Evolutionary conservation across 2,329 filamentous ascomycete genomes (phyloP), one percentile per base, ranked within the genome.

Genomic region (Samsoniella hepiali): DNA sequence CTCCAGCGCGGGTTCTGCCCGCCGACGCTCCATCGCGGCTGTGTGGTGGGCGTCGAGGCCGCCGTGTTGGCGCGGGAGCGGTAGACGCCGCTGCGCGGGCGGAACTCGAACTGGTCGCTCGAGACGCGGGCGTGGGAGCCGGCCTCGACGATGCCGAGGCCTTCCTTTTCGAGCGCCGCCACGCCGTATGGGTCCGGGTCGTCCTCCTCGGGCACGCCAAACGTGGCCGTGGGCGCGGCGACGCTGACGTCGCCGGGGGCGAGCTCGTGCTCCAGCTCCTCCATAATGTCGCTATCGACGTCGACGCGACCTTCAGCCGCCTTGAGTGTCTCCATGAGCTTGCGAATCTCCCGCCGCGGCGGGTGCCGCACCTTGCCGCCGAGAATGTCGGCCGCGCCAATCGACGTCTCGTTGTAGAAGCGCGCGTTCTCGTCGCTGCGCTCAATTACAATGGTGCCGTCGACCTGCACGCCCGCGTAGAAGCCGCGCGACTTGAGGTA

Each of bases 401-500:
- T 70, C 13, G n/a, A 5, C 5, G 72, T 68, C n/a, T 90, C 81
- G 29, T 89, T 89, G 73, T 96, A 97, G 72, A 97, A 97, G 6
- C 85, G 84, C 59, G 91, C 89, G 70, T 97, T 97, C 72, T 94
- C 93, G 64, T 94, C 91, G n/a, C 85, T 88, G 58, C 93, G 86
- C 75, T 96, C 91, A 32, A 94, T 90, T 56, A 97, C 83, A 11
- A 96, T 85, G 0, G 92, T 96, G 32, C 93, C 93, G 71, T 97
- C 93, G 40, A 96, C 83, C 70, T 93, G 90, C 1, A 96, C 84
- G 36, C 92, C 92, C 1, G 91, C 93, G 71, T 96, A 97, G 68
- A 97, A 87, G 5, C 93, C 93, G 59, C 92, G 86, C 55, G 89
- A 93, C 78, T 96, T 97, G 77, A 97, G 86, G 73, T 97, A 97